Conservation (phyloP, 371 early-diverging fungal species). For the Lichtheimia hyalospora region DNA sequence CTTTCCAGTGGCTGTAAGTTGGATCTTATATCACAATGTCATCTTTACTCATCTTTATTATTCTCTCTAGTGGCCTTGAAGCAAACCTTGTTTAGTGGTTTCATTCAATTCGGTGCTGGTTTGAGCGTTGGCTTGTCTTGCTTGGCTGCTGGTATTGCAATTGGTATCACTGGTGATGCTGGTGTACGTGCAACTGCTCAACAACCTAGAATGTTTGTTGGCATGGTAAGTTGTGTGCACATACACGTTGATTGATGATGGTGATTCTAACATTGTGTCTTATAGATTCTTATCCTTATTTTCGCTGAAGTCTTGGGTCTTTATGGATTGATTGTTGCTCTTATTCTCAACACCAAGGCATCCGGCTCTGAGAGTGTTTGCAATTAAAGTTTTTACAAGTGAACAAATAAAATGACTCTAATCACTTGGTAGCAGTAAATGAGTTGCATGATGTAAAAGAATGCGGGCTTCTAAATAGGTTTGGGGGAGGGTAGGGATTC, state of each 20-base stretch:
- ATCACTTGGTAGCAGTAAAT: not conserved
- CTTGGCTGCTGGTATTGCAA: conserved; percentile 94
- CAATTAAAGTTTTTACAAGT: conserved; percentile 15
- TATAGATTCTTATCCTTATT: conserved; percentile 88
- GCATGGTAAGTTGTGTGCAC: conserved; percentile 72
- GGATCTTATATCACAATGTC: not conserved
- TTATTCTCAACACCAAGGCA: conserved; percentile 94
- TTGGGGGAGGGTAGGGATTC: not conserved
- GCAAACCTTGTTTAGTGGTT: conserved; percentile 70
- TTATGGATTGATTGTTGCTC: conserved; percentile 92
- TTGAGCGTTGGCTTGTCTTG: conserved; percentile 92
- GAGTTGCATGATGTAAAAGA: too few relatives aligned
- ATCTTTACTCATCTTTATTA: not conserved
- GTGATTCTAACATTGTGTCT: too few relatives aligned
- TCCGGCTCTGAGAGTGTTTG: conserved; percentile 41
- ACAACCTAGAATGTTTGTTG: conserved; percentile 94
- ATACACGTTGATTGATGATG: too few relatives aligned
- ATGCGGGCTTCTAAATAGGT: too few relatives aligned
- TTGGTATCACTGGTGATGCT: conserved; percentile 97
- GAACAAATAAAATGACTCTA: not conserved
- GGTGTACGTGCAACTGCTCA: conserved; percentile 91
- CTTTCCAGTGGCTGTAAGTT: conserved; percentile 82
- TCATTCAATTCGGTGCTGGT: conserved; percentile 93
- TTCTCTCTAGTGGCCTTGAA: conserved; percentile 47
- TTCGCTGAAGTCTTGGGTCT: conserved; percentile 98